Evolutionary conservation across 2,329 filamentous ascomycete species (phyloP).

Genomic region (Colletotrichum destructivum): DNA sequence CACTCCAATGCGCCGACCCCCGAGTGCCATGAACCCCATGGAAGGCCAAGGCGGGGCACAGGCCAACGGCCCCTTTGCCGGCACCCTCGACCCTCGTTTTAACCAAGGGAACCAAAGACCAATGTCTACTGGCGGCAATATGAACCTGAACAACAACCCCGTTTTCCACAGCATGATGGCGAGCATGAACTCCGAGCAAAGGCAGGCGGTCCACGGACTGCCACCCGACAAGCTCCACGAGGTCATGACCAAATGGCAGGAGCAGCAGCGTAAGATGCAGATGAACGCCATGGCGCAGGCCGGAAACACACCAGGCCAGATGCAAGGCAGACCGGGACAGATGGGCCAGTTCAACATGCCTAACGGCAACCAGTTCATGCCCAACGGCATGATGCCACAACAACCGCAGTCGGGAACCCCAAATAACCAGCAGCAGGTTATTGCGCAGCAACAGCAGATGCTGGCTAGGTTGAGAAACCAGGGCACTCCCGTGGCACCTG

Average conservation of each 20-base stretch:
- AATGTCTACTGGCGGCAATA: conserved; percentile 52
- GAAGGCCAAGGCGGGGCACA: conserved; percentile 61
- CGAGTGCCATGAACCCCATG: conserved; percentile 60
- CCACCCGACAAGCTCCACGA: conserved; percentile 68
- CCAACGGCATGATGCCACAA: conserved; percentile 52
- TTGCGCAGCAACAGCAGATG: conserved; percentile 49
- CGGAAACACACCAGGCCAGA: conserved; percentile 45
- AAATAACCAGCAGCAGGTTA: conserved; percentile 46
- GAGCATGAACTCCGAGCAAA: conserved; percentile 63
- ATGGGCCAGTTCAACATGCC: conserved; percentile 49
- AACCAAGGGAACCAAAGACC: conserved; percentile 66
- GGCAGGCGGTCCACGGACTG: conserved; percentile 59
- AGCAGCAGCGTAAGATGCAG: conserved; percentile 52
- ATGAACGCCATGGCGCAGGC: conserved; percentile 51
- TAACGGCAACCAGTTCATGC: conserved; percentile 46
- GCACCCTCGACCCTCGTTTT: conserved; percentile 68
- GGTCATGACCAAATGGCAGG: conserved; percentile 65
- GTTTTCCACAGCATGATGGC: conserved; percentile 59
- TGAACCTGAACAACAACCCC: conserved; percentile 52
- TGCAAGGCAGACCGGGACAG: conserved; percentile 53
- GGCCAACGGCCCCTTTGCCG: conserved; percentile 63
- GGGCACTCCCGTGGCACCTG: conserved; percentile 44
- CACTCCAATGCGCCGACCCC: conserved; percentile 65
- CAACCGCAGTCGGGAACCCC: conserved; percentile 47
- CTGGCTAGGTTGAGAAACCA: conserved; percentile 46